A percentile compares a stretch with the other conserved stretches of the same genome.
phyloP scores from a whole-genome alignment of 2,329 filamentous ascomycete genomes.

The Teratosphaeria destructans region DNA sequence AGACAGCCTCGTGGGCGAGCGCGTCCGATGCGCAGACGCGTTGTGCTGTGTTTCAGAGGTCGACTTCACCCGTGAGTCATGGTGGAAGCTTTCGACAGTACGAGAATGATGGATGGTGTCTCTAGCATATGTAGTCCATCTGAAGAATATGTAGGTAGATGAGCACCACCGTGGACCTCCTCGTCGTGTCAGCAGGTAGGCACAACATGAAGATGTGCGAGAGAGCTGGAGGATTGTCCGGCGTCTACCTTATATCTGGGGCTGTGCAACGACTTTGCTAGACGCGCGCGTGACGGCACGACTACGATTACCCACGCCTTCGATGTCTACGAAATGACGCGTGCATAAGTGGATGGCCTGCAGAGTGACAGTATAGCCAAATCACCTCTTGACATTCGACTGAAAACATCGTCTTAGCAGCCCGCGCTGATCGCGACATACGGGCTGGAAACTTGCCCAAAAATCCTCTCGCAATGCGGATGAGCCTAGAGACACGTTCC shows the following conservation, averaged over 20 bases:
- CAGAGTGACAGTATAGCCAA: neutral
- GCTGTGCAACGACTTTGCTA: conserved; percentile 3
- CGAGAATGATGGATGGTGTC: neutral
- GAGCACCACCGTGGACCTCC: neutral
- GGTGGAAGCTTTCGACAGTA: conserved; percentile 3
- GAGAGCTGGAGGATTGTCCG: neutral
- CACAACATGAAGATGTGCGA: neutral
- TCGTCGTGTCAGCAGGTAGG: neutral
- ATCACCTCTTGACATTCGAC: neutral
- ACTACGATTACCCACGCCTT: neutral
- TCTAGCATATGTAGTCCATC: neutral
- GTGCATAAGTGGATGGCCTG: neutral
- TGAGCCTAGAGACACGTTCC: too few relatives aligned
- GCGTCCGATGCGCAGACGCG: too few relatives aligned
- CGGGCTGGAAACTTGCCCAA: too few relatives aligned
- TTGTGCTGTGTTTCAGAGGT: conserved; percentile 3
- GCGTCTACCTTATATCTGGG: neutral
- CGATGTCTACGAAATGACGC: neutral
- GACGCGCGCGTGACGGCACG: conserved; percentile 13
- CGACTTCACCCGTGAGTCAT: conserved; percentile 9
- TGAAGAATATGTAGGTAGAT: neutral
- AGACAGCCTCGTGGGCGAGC: neutral
- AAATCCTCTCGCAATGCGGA: too few relatives aligned
- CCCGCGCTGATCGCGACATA: too few relatives aligned
- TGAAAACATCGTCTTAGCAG: neutral